These are phyloP conservation scores for Trichosanthes truncata DNA, from an alignment of 306 rosid genomes.

Conservation along the genomic window DNA sequence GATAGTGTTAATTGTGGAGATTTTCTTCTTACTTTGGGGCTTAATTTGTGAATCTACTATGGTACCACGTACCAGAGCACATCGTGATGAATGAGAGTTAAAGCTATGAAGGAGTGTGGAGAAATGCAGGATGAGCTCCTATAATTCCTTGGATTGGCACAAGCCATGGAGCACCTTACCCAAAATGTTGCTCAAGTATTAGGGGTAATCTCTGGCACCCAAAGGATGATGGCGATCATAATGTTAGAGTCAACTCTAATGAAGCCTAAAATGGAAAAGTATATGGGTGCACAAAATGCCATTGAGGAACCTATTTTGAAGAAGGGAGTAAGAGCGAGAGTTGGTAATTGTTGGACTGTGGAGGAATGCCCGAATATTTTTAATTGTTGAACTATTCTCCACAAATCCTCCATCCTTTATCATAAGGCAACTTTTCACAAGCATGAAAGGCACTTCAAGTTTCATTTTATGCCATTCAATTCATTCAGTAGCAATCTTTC, in stretches of 20 bases:
- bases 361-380: neutral
- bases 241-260: neutral
- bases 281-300: neutral
- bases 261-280: neutral
- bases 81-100: neutral
- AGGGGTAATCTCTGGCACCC: neutral
- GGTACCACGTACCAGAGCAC: neutral
- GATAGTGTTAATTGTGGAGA: neutral
- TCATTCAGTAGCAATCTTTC: neutral
- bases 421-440: neutral
- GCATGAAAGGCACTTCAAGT: neutral
- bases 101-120: neutral
- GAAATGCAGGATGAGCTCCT: neutral
- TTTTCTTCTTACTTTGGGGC: neutral
- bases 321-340: neutral
- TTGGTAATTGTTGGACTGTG: neutral
- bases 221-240: neutral
- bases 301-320: neutral
- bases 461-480: neutral
- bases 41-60: neutral
- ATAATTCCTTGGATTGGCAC: neutral
- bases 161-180: neutral
- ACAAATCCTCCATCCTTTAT: neutral
- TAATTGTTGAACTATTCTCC: neutral
- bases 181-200: neutral